phyloP scores from a whole-genome alignment of 345 rosid species.

The Ailanthus altissimus region DNA sequence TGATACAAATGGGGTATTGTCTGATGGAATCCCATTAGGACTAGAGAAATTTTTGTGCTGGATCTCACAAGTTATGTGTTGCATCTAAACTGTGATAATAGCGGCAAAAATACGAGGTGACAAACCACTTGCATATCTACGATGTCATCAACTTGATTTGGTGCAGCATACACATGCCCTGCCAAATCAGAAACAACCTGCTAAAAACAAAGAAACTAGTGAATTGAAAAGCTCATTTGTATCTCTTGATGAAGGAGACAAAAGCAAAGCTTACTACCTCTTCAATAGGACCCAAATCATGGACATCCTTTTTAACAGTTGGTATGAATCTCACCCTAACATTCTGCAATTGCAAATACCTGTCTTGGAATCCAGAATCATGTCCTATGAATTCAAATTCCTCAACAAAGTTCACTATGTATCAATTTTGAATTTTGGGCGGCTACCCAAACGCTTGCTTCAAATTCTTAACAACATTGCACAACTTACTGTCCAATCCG shows the following conservation, averaged over 20 bases:
- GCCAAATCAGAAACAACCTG: conserved; percentile 67
- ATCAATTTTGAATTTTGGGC: background rate
- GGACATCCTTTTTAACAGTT: conserved; percentile 66
- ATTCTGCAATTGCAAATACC: conserved; percentile 66
- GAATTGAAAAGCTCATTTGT: background rate
- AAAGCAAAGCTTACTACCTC: conserved; percentile 45
- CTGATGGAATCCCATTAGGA: background rate
- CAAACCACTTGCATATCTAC: conserved; percentile 71
- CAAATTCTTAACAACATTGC: background rate
- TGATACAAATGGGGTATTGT: background rate
- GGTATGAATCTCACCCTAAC: conserved; percentile 92
- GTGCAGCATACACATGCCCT: conserved; percentile 63
- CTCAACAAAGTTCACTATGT: conserved; percentile 29
- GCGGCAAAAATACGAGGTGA: background rate
- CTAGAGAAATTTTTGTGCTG: background rate
- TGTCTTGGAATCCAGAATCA: conserved; percentile 89
- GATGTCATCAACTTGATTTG: conserved; percentile 66
- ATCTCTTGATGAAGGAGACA: background rate
- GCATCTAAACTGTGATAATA: background rate
- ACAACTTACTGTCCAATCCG: conserved; percentile 84
- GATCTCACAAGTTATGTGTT: background rate
- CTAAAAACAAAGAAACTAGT: conserved; percentile 12
- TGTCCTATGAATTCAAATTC: conserved; percentile 85
- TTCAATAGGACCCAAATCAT: conserved; percentile 79
- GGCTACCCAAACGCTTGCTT: conserved; percentile 7